These are phyloP conservation scores for Shiraia sp. DNA, from an alignment of 2,329 filamentous ascomycete genomes.

Conservation along the genomic window DNA sequence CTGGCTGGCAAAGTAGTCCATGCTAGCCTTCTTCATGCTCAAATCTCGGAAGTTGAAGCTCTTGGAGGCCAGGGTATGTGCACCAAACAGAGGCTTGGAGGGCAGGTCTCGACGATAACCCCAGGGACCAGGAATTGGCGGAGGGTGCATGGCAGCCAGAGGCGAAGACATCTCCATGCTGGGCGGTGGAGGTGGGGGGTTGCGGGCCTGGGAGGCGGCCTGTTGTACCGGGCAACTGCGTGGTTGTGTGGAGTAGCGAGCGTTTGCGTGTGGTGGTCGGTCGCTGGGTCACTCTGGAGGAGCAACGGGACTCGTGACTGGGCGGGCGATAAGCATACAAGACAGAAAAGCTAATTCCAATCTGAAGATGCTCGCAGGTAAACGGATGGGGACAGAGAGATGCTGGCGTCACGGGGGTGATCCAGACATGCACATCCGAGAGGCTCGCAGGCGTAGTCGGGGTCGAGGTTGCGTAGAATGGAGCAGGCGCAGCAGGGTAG, in stretches of 20 bases:
- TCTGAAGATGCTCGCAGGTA: slow-evolving; percentile 47
- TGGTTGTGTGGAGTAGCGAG: slow-evolving; percentile 20
- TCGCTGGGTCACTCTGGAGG: too few relatives aligned
- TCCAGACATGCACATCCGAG: slow-evolving; percentile 23
- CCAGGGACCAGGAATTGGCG: slow-evolving; percentile 66
- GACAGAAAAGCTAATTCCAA: slow-evolving; percentile 47
- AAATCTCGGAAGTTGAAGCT: slow-evolving; percentile 77
- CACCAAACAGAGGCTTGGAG: slow-evolving; percentile 58
- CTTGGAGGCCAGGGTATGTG: slow-evolving; percentile 62
- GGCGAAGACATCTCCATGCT: slow-evolving; percentile 92
- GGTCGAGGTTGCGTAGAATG: slow-evolving; percentile 22
- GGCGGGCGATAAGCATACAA: slow-evolving; percentile 41
- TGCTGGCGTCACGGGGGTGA: slow-evolving; percentile 29
- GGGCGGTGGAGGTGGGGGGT: slow-evolving; percentile 5
- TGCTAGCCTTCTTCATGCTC: slow-evolving; percentile 69
- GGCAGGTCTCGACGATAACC: slow-evolving; percentile 61
- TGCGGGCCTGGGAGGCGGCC: slow-evolving; percentile 9
- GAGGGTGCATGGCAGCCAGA: slow-evolving; percentile 86
- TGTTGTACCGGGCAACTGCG: slow-evolving; percentile 63
- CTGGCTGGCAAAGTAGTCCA: slow-evolving; percentile 83
- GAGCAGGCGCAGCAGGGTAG: slow-evolving; percentile 16
- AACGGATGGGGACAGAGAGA: too few relatives aligned
- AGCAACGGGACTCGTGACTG: slow-evolving; percentile 18
- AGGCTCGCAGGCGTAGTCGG: slow-evolving; percentile 22
- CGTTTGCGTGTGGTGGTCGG: slow-evolving; percentile 21